Conservation (phyloP, 352 stramenopile species). For the Globisporangium solare region DNA sequence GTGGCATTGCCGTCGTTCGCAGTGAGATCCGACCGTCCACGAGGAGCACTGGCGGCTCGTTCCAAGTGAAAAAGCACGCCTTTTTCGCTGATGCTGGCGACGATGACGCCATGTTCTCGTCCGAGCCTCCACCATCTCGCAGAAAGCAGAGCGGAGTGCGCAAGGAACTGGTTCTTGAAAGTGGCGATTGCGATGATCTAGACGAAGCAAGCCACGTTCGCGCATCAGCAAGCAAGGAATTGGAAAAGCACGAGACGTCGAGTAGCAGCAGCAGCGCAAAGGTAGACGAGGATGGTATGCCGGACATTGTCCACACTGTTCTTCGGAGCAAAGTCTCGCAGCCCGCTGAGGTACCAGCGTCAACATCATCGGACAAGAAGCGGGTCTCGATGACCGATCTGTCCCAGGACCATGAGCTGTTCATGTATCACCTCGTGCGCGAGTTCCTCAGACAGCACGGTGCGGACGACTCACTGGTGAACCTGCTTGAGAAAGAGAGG, state of each 20-base stretch:
- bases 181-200: conserved; percentile 13
- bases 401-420: conserved; percentile 17
- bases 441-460: conserved; percentile 50
- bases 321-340: conserved; percentile 11
- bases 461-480: conserved; percentile 25
- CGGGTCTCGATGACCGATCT: conserved; percentile 4
- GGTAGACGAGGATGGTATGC: conserved; percentile 3
- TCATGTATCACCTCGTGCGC: conserved; percentile 51
- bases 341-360: background rate
- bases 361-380: conserved; percentile 4
- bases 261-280: background rate
- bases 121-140: conserved; percentile 6
- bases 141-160: conserved; percentile 15
- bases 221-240: background rate
- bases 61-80: conserved; percentile 18
- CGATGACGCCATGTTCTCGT: background rate
- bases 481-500: conserved; percentile 40
- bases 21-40: conserved; percentile 5
- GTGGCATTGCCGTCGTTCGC: background rate
- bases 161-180: conserved; percentile 25
- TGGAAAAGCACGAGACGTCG: background rate
- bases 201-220: background rate
- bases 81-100: conserved; percentile 24
- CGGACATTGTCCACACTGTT: conserved; percentile 10
- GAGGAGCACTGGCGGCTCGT: conserved; percentile 2